Evolutionary conservation across 257 asterid species (phyloP).

Genomic region (Rauvolfia tetraphylla): DNA sequence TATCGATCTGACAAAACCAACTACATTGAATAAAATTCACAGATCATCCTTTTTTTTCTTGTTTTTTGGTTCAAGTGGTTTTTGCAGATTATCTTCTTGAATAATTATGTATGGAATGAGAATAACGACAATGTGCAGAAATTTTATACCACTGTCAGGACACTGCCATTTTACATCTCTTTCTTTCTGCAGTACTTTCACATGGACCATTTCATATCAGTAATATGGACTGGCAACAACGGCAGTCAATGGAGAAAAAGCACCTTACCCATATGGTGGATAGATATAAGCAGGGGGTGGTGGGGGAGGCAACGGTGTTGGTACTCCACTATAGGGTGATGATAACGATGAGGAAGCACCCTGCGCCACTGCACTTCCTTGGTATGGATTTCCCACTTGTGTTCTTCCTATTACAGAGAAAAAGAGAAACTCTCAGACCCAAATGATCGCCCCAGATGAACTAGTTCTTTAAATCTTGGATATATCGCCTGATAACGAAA

Average conservation of each 20-base stretch:
- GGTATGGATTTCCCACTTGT: constrained; percentile 55
- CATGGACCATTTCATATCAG: constrained; percentile 13
- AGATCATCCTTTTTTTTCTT: neutral
- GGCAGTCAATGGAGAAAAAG: constrained; percentile 5
- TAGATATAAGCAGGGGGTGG: constrained; percentile 63
- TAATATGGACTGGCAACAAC: constrained; percentile 31
- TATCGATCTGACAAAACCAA: constrained; percentile 57
- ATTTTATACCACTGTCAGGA: constrained; percentile 36
- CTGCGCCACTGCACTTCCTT: constrained; percentile 48
- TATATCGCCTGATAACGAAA: neutral
- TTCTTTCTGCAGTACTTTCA: constrained; percentile 31
- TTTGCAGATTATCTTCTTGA: neutral
- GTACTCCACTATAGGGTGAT: constrained; percentile 45
- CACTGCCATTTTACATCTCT: constrained; percentile 42
- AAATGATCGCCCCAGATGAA: neutral
- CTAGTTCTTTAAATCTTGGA: neutral
- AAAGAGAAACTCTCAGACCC: neutral
- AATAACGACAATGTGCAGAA: constrained; percentile 29
- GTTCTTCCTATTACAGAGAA: constrained; percentile 38
- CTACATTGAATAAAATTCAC: constrained; percentile 42
- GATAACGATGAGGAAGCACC: constrained; percentile 38
- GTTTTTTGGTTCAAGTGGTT: neutral
- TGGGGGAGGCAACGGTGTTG: constrained; percentile 41
- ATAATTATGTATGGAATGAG: constrained; percentile 5
- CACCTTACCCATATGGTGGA: constrained; percentile 87